These are phyloP conservation scores for Helotiales sp. DNA, from an alignment of 2,329 filamentous ascomycete species.

Conservation along the genomic window DNA sequence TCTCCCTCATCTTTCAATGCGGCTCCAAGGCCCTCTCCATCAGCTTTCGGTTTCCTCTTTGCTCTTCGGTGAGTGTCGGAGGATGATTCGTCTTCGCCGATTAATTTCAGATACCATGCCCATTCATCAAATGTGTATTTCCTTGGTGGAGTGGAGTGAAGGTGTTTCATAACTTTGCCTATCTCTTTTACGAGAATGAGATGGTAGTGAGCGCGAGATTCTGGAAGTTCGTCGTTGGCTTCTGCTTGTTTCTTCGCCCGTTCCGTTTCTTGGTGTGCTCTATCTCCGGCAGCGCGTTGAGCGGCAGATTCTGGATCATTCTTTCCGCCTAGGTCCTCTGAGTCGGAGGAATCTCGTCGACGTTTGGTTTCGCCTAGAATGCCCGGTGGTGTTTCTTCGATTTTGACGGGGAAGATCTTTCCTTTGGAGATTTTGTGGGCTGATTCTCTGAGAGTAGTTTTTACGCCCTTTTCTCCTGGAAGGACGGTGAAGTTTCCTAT, in stretches of 20 bases:
- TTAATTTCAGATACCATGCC: conserved; percentile 79
- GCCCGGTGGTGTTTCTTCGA: conserved; percentile 43
- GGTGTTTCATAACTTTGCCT: conserved; percentile 61
- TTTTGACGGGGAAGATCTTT: conserved; percentile 40
- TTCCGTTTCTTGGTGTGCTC: conserved; percentile 14
- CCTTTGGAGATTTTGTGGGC: conserved; percentile 46
- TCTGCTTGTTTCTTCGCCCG: conserved; percentile 17
- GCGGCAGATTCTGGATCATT: conserved; percentile 27
- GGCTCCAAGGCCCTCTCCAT: conserved; percentile 16
- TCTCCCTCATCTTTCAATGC: conserved; percentile 25
- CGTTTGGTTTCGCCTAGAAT: conserved; percentile 38
- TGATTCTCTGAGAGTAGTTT: conserved; percentile 45
- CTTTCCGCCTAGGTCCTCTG: conserved; percentile 17
- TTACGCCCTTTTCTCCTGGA: conserved; percentile 54
- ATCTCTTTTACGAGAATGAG: conserved; percentile 74
- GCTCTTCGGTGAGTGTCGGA: conserved; percentile 49
- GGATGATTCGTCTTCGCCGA: conserved; percentile 63
- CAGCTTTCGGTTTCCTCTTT: conserved; percentile 10
- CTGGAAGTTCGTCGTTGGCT: conserved; percentile 33
- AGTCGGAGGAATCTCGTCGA: conserved; percentile 16
- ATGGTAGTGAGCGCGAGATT: conserved; percentile 46
- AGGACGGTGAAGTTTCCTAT: conserved; percentile 62
- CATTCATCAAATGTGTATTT: conserved; percentile 82
- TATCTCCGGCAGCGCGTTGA: conserved; percentile 12
- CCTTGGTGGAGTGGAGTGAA: conserved; percentile 56